Base-by-base conservation (phyloP, 2,329 filamentous ascomycete genomes). In the Colletotrichum musae region DNA sequence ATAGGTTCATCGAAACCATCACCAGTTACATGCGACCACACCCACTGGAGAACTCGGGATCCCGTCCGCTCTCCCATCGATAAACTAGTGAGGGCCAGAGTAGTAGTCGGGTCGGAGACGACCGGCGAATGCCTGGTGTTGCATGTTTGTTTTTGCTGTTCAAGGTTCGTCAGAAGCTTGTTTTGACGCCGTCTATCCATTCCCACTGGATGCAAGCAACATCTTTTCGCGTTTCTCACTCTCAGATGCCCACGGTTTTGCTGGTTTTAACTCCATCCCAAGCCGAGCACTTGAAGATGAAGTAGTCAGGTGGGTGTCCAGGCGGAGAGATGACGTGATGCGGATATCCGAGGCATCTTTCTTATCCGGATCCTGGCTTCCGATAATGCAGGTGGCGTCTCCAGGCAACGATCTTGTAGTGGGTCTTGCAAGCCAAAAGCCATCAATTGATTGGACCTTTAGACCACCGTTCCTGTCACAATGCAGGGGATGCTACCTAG, bases 11-110 rank as follows among this genome's bases (percentile, higher is more conserved):
- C 24, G 21, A 12, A 18, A 16, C 21, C 15, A 43, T 2, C 5
- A 12, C 6, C 18, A 1, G 26, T 4, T 47, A 70, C 63, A 68
- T 70, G 51, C 68, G 68, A 70, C 52, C 68, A 70, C 58, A 70
- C 68, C 68, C 63, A 58, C 24, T 48, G 63, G 68, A 70, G 48
- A 70, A 62, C 63, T 68, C 63, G 57, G 60, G 68, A 70, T 70
- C 68, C 68, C 63, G 58, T 70, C 68, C 52, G 68, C 63, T 70
- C 68, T 70, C 68, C 60, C 63, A 28, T 68, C 67, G 63, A 68
- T 68, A 70, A 70, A 68, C 68, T 43, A 41, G 32, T 51, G 64
- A 70, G 58, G 64, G 68, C 68, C 41, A 68, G 58, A 70, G 64
- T 68, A 70, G 64, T 68, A 68, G 68, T 68, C 58, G 48, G 63